Evolutionary conservation across 495 filamentous ascomycete genomes (phyloP), one percentile per base, ranked within the genome.

Genomic region (Penicillium desertorum): DNA sequence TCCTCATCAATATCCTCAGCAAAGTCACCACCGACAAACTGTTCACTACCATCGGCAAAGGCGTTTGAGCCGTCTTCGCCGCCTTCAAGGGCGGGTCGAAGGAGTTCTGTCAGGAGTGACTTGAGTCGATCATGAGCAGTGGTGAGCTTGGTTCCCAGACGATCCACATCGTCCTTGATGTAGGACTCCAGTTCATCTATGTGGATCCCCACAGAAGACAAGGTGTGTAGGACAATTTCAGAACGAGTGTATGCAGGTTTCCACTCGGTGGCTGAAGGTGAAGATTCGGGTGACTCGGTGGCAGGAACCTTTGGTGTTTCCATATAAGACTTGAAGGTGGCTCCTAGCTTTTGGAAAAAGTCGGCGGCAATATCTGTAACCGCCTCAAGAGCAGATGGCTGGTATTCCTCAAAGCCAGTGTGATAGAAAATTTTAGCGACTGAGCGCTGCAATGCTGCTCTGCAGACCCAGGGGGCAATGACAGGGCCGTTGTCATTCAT

Each of bases 1-100:
- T 99, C 94, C 73, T 97, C 94, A 57, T 90, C 92, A 30, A 98
- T 87, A 63, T 98, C 94, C 73, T 96, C 94, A 2, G 94, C 94
- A 69, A 97, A 99, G 67, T 98, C 93, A 49, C 94, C 94, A 37
- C 89, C 89, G 50, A 97, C 84, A 63, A 99, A 99, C 71, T 98
- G 93, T 61, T 99, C 94, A 64, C 91, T 96, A 56, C 92, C 93
- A 65, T 99, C 94, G 57, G 92, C 86, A 75, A 99, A 99, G 1
- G 91, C 89, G 57, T 86, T 87, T 5, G 87, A 90, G 19, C 95
- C 94, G 67, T 98, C 95, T 30, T 86, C 85, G 46, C 88, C 87
- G 34, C 77, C 85, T 65, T 93, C 81, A 22, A 98, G 85, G 48
- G 92, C 94, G 45, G 94, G 94, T 17, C 94, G 91, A 32, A 97